These are phyloP conservation scores for Colletotrichum lupini DNA, from an alignment of 2,329 filamentous ascomycete species.

Conservation along the genomic window DNA sequence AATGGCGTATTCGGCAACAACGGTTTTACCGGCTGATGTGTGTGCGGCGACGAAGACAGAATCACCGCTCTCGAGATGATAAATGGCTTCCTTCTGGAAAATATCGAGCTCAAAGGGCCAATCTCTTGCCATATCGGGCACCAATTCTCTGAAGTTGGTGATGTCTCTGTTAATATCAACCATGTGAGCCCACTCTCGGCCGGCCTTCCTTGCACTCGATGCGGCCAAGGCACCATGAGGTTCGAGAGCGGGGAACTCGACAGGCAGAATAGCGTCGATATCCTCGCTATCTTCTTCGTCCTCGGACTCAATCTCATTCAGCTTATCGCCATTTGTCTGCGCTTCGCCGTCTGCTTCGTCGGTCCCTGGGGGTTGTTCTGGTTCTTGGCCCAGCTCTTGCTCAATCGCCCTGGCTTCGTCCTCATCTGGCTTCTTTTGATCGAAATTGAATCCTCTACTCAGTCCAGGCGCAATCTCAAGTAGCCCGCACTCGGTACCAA, in stretches of 20 bases:
- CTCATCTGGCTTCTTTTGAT: conserved; percentile 65
- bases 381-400: conserved; percentile 61
- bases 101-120: conserved; percentile 98
- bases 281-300: conserved; percentile 64
- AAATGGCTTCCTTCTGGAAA: conserved; percentile 98
- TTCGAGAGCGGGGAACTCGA: conserved; percentile 93
- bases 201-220: conserved; percentile 77
- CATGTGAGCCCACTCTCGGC: conserved; percentile 97
- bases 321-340: conserved; percentile 41
- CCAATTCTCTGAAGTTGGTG: conserved; percentile 91
- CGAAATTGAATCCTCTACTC: conserved; percentile 79
- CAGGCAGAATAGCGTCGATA: conserved; percentile 87
- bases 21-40: conserved; percentile 97
- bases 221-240: conserved; percentile 82
- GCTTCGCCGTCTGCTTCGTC: conserved; percentile 42
- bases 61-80: conserved; percentile 95
- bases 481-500: conserved; percentile 80
- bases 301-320: conserved; percentile 44
- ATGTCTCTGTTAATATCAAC: conserved; percentile 95
- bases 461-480: conserved; percentile 87
- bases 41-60: conserved; percentile 98
- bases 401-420: conserved; percentile 58
- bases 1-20: conserved; percentile 98
- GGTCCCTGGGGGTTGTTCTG: conserved; percentile 46
- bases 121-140: conserved; percentile 94